Base-by-base conservation (phyloP, 441 rosid species). In the Erysimum cheiri region DNA sequence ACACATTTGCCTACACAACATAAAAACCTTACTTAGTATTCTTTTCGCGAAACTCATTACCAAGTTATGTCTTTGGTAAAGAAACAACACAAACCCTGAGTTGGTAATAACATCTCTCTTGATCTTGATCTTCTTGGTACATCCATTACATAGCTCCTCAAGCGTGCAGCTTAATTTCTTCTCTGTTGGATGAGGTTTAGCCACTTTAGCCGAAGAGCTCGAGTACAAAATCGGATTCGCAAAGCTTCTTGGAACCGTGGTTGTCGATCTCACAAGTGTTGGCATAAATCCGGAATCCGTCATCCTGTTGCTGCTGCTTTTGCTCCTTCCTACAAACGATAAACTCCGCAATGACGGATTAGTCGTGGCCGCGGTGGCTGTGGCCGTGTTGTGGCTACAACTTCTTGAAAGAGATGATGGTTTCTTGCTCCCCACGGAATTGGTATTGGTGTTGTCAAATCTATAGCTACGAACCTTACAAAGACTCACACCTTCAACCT, bases 131-230 rank as follows among this genome's bases (percentile, higher is more conserved):
- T 79, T 87, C 84, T 87, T 90, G 32, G 55, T 81, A 80, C 96
- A 84, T 29, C 98, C 98, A 48, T 75, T 86, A 70, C 91, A 89
- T 77, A 93, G 65, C 65, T 90, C 97, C 78, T 93, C 98, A 2
- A 93, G 89, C 12, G 94, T 83, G 85, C 98, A 93, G n/a, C 80
- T 81, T 1, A 93, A 88, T 37, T 71, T 55, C 84, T 80, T 78
- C 76, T 83, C 84, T 0, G 90, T 74, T 5, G 94, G 61, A 1
- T 86, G 85, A 26, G 92, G 96, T 44, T 86, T 93, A 52, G 89
- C 60, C 62, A 76, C 72, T 36, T 87, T 67, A 0, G 43, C 94
- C 0, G 66, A 80, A 0, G 97, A 93, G 69, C 84, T 86, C 5
- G 98, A 90, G 76, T 83, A 93, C 85, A 93, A 85, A 57, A 93